Percentiles rank a stretch among this genome's conserved stretches.
These are phyloP conservation scores for Mycena citricolor DNA, from an alignment of 1,284 basidiomycete species.

Conservation along the genomic window DNA sequence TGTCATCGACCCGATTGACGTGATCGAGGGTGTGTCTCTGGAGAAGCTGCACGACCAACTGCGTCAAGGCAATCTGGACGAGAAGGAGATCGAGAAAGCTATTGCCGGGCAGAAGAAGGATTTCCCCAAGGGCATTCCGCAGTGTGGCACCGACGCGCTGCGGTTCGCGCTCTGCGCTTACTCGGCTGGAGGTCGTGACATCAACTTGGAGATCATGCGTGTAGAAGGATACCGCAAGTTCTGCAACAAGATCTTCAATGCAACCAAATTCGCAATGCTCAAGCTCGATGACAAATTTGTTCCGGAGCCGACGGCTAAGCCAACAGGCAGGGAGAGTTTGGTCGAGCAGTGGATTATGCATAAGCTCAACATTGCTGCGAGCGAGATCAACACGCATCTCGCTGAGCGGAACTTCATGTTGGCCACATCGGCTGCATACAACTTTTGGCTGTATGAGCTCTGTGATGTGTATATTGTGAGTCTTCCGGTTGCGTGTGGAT, in stretches of 20 bases:
- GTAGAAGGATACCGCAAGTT: conserved; percentile 99
- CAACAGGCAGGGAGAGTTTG: conserved; percentile 85
- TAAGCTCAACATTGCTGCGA: conserved; percentile 84
- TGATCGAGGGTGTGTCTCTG: conserved; percentile 86
- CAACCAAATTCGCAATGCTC: conserved; percentile 97
- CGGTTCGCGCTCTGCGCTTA: conserved; percentile 96
- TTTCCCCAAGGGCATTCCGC: conserved; percentile 98
- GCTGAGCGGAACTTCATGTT: conserved; percentile 89
- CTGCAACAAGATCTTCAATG: conserved; percentile 99
- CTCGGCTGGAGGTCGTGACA: conserved; percentile 91
- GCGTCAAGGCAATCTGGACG: conserved; percentile 90
- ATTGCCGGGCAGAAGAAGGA: conserved; percentile 97
- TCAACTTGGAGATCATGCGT: conserved; percentile 93
- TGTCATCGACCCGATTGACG: conserved; percentile 96
- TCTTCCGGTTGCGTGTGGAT: conserved; percentile 22
- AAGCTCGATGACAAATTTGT: conserved; percentile 85
- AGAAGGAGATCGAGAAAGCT: conserved; percentile 91
- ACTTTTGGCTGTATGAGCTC: conserved; percentile 98
- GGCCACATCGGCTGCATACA: conserved; percentile 84
- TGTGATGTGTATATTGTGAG: conserved; percentile 97
- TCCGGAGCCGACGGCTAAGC: conserved; percentile 72
- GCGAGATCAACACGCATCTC: conserved; percentile 76
- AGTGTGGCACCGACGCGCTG: conserved; percentile 97
- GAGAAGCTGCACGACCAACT: conserved; percentile 89
- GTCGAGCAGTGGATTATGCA: conserved; percentile 97